A percentile compares a stretch with the other conserved stretches of the same genome.
phyloP scores from a whole-genome alignment of 2,329 filamentous ascomycete genomes.

The Bipolaris cookei region DNA sequence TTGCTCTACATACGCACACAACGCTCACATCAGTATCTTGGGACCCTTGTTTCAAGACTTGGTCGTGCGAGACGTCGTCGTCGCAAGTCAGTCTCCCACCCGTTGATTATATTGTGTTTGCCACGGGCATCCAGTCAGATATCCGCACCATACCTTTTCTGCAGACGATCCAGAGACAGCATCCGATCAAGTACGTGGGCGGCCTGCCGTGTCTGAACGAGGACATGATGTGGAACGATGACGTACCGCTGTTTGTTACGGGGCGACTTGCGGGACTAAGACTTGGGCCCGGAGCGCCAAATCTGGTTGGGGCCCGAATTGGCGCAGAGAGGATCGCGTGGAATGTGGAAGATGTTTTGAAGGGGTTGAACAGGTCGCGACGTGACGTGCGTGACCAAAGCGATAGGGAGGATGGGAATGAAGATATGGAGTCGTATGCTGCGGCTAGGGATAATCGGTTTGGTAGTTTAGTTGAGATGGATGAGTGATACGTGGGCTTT shows the following conservation, averaged over 20 bases:
- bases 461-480: constrained; percentile 38
- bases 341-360: constrained; percentile 68
- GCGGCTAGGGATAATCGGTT: constrained; percentile 54
- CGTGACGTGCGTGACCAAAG: not conserved
- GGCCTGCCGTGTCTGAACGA: constrained; percentile 77
- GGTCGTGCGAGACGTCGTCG: constrained; percentile 18
- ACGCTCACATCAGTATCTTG: constrained; percentile 61
- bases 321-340: constrained; percentile 77
- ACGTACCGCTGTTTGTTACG: constrained; percentile 75
- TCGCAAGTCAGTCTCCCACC: constrained; percentile 59
- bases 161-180: constrained; percentile 62
- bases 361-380: constrained; percentile 20
- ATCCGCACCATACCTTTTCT: constrained; percentile 67
- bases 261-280: constrained; percentile 71
- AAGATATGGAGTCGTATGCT: constrained; percentile 41
- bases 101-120: constrained; percentile 75
- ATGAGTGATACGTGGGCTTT: not conserved
- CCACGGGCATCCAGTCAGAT: constrained; percentile 73
- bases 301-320: constrained; percentile 74
- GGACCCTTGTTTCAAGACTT: constrained; percentile 53
- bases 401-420: constrained; percentile 21
- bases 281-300: constrained; percentile 74
- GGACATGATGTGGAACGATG: constrained; percentile 75
- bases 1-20: constrained; percentile 66
- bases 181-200: constrained; percentile 67